phyloP scores from a whole-genome alignment of 2,329 filamentous ascomycete genomes.

The Sporothrix protearum region DNA sequence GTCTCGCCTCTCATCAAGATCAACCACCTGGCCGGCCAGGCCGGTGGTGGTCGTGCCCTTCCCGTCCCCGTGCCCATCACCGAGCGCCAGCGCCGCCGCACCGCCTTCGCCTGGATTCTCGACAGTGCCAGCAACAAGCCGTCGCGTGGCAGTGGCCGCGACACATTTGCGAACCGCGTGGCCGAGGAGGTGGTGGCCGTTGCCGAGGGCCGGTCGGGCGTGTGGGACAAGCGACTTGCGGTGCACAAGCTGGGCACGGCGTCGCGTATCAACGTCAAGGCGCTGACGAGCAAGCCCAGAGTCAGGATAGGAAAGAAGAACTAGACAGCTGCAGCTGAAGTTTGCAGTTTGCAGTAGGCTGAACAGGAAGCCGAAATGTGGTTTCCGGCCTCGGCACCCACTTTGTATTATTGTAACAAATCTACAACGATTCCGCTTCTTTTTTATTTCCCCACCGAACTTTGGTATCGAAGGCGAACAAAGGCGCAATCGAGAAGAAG shows the following conservation, averaged over 20 bases:
- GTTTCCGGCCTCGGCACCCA: not conserved
- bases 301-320: not conserved
- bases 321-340: not conserved
- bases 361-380: not conserved
- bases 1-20: constrained; percentile 85
- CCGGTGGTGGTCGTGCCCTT: constrained; percentile 79
- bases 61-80: constrained; percentile 77
- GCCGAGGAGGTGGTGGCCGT: constrained; percentile 84
- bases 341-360: not conserved
- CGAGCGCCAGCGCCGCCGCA: constrained; percentile 69
- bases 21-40: constrained; percentile 68
- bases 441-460: too few species aligned
- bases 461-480: too few species aligned
- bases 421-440: not conserved
- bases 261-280: constrained; percentile 65
- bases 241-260: constrained; percentile 79
- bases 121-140: constrained; percentile 76
- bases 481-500: too few species aligned
- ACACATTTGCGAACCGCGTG: constrained; percentile 71
- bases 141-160: constrained; percentile 66
- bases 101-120: constrained; percentile 85
- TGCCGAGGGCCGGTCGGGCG: constrained; percentile 75
- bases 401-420: constrained; percentile 12
- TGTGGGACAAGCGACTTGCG: constrained; percentile 76
- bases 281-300: not conserved